A percentile compares a stretch with the other conserved stretches of the same genome.
Conservation (phyloP, 2,329 filamentous ascomycete genomes). For the Ceratocystis destructans region DNA sequence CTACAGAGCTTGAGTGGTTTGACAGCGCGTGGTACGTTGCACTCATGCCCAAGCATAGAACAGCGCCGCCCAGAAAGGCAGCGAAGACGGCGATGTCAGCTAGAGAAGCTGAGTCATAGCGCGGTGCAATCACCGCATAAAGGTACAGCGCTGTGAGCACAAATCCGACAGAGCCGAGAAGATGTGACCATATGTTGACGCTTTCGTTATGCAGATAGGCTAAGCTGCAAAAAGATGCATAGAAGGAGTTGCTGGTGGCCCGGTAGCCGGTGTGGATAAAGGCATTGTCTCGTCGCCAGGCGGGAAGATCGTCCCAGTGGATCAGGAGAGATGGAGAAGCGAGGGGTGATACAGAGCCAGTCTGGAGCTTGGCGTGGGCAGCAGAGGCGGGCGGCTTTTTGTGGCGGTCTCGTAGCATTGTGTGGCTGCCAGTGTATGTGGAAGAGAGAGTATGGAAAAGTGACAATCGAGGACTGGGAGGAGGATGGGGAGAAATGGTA, state of each 20-base stretch:
- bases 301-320: slow-evolving; percentile 43
- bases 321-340: neutral
- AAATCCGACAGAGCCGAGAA: slow-evolving; percentile 51
- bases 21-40: slow-evolving; percentile 72
- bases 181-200: slow-evolving; percentile 51
- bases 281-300: slow-evolving; percentile 47
- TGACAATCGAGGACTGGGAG: neutral
- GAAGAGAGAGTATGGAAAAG: neutral
- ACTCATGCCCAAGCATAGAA: slow-evolving; percentile 63
- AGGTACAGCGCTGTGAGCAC: slow-evolving; percentile 38
- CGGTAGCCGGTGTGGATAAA: slow-evolving; percentile 44
- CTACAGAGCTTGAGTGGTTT: slow-evolving; percentile 69
- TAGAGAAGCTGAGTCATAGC: slow-evolving; percentile 48
- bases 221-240: slow-evolving; percentile 34
- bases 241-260: slow-evolving; percentile 35
- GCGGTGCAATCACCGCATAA: slow-evolving; percentile 44
- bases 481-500: neutral
- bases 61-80: slow-evolving; percentile 66
- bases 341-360: neutral
- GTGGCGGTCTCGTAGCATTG: neutral
- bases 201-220: slow-evolving; percentile 46
- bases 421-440: neutral
- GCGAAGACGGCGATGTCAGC: slow-evolving; percentile 58
- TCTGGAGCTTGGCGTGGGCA: neutral
- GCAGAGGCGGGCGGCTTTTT: neutral